phyloP scores from a whole-genome alignment of 108 stramenopile genomes.

The Cylindrotheca closterium region DNA sequence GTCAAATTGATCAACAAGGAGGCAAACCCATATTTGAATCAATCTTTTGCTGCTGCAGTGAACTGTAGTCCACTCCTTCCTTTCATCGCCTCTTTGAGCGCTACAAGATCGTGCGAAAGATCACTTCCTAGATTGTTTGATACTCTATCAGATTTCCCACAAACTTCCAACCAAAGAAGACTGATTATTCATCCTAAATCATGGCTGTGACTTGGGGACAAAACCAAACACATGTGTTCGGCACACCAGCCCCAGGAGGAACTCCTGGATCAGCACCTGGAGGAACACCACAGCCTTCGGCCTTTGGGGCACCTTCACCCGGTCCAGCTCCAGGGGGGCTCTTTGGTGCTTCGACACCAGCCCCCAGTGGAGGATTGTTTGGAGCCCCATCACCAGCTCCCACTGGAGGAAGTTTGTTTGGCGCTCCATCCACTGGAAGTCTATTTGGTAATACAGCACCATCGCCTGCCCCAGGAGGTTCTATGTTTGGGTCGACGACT shows the following conservation, averaged over 20 bases:
- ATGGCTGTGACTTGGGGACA: conserved; percentile 61
- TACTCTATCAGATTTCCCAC: too few relatives aligned
- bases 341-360: conserved; percentile 30
- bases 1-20: too few relatives aligned
- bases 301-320: conserved; percentile 26
- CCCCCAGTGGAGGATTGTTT: conserved; percentile 17
- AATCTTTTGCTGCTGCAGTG: too few relatives aligned
- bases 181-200: too few relatives aligned
- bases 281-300: conserved; percentile 36
- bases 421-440: conserved; percentile 33
- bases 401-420: conserved; percentile 35
- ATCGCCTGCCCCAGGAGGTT: conserved; percentile 26
- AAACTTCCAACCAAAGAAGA: too few relatives aligned
- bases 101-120: too few relatives aligned
- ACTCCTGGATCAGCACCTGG: conserved; percentile 42
- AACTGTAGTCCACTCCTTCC: too few relatives aligned
- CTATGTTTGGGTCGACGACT: conserved; percentile 30
- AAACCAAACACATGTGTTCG: conserved; percentile 47
- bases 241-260: conserved; percentile 41
- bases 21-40: too few relatives aligned
- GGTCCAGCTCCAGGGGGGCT: conserved; percentile 46
- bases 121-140: too few relatives aligned
- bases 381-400: conserved; percentile 44
- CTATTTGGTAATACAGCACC: conserved; percentile 39
- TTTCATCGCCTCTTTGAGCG: too few relatives aligned